These are phyloP conservation scores for Periglandula ipomoeae DNA, from an alignment of 2,329 filamentous ascomycete species.

Conservation along the genomic window DNA sequence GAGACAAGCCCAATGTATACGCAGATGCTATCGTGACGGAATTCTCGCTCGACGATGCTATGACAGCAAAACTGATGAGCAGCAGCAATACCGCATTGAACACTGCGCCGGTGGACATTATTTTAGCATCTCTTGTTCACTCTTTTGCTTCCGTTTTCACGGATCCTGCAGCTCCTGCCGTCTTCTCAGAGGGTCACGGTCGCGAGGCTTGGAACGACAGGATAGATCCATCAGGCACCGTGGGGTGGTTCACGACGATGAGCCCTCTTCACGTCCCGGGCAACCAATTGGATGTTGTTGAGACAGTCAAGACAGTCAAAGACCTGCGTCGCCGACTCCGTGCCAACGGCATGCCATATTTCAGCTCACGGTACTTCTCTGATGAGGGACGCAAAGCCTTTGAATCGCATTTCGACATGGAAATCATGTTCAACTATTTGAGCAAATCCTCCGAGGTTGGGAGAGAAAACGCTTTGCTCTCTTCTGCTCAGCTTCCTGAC, in stretches of 20 bases:
- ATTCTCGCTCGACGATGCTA: not conserved
- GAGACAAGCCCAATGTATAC: constrained; percentile 1
- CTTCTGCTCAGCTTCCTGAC: too few species aligned
- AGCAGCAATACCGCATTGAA: constrained; percentile 20
- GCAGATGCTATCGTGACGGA: constrained; percentile 6
- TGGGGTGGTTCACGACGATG: constrained; percentile 38
- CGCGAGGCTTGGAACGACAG: constrained; percentile 20
- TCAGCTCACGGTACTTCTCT: constrained; percentile 20
- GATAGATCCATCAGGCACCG: constrained; percentile 28
- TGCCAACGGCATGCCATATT: constrained; percentile 28
- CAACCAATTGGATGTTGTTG: constrained; percentile 7
- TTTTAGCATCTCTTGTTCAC: constrained; percentile 23
- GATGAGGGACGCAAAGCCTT: not conserved
- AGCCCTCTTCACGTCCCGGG: constrained; percentile 20
- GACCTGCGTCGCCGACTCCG: constrained; percentile 24
- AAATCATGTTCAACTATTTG: too few species aligned
- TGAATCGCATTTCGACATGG: not conserved
- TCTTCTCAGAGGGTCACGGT: constrained; percentile 34
- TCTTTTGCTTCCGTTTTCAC: constrained; percentile 26
- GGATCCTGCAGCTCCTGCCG: constrained; percentile 22
- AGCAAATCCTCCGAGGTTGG: too few species aligned
- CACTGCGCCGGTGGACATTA: constrained; percentile 29
- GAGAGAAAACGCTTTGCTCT: too few species aligned
- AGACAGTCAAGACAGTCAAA: constrained; percentile 17
- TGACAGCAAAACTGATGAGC: constrained; percentile 11